These are phyloP conservation scores for Schoenoplectus triqueter DNA, from an alignment of 202 grass and related monocot genomes.

Conservation along the genomic window DNA sequence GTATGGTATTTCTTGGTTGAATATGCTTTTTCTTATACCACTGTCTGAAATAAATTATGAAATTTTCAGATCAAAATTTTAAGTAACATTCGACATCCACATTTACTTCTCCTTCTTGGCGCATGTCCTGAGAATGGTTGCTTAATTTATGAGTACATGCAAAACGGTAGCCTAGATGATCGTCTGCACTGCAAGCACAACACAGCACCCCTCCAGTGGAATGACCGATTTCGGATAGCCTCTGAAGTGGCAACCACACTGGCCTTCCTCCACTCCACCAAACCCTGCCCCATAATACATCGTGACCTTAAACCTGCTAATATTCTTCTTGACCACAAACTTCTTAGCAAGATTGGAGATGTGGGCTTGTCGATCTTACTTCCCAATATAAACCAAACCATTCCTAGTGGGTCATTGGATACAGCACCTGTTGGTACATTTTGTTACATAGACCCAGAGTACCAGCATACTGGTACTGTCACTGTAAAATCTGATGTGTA, in stretches of 20 bases:
- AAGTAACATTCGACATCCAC: conserved; percentile 73
- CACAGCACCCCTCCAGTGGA: conserved; percentile 59
- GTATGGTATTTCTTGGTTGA: background rate
- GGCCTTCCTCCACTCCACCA: conserved; percentile 82
- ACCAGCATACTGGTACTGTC: conserved; percentile 75
- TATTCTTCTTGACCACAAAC: conserved; percentile 77
- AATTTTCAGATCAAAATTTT: conserved; percentile 80
- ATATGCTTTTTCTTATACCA: background rate
- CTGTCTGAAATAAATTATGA: background rate
- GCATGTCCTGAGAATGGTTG: conserved; percentile 84
- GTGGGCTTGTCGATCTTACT: conserved; percentile 82
- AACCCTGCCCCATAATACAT: conserved; percentile 85
- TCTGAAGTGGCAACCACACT: conserved; percentile 80
- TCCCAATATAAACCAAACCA: conserved; percentile 42
- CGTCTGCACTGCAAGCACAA: conserved; percentile 58
- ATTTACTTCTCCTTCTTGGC: conserved; percentile 78
- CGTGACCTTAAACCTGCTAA: conserved; percentile 97
- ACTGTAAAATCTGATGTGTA: conserved; percentile 86
- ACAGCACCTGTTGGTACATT: conserved; percentile 87
- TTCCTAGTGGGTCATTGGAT: conserved; percentile 61
- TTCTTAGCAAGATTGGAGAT: conserved; percentile 86
- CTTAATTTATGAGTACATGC: conserved; percentile 91
- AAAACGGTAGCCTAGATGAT: conserved; percentile 90
- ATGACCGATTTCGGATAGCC: conserved; percentile 66
- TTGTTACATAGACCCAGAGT: conserved; percentile 96